Evolutionary conservation across 2,329 filamentous ascomycete species (phyloP).

Genomic region (Beauveria sp.): DNA sequence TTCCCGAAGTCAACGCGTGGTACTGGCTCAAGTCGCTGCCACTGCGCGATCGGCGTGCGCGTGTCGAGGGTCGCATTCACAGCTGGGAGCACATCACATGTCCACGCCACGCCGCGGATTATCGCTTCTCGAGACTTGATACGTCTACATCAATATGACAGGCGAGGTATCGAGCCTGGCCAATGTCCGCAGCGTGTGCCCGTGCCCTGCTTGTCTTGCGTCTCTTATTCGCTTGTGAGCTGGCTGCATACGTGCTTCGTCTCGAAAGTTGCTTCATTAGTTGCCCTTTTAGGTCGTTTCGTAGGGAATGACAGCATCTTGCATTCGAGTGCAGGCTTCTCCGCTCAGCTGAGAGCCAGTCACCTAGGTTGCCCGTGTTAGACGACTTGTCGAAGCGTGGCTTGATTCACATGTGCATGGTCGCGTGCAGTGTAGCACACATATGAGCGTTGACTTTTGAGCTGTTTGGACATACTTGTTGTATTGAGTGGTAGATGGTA

Average conservation of each 20-base stretch:
- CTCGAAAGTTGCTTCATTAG: neutral
- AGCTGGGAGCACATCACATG: neutral
- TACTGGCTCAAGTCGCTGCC: neutral
- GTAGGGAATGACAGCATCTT: no score
- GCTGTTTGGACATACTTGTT: neutral
- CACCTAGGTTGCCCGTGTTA: neutral
- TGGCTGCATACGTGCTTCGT: no score
- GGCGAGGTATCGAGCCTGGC: neutral
- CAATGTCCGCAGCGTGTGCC: neutral
- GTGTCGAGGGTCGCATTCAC: neutral
- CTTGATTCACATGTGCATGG: neutral
- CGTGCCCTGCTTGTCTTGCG: neutral
- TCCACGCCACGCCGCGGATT: neutral
- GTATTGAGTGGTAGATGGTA: neutral
- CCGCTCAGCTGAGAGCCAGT: neutral
- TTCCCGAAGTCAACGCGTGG: neutral
- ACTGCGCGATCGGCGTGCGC: neutral
- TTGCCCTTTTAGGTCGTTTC: neutral
- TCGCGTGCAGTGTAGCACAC: neutral
- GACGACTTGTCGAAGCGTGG: neutral
- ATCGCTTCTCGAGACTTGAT: neutral
- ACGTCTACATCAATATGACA: neutral
- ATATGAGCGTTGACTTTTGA: neutral
- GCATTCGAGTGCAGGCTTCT: no score
- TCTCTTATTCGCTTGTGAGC: no score